Conservation (phyloP, 2,329 filamentous ascomycete species). For the Pseudocercospora cruenta region DNA sequence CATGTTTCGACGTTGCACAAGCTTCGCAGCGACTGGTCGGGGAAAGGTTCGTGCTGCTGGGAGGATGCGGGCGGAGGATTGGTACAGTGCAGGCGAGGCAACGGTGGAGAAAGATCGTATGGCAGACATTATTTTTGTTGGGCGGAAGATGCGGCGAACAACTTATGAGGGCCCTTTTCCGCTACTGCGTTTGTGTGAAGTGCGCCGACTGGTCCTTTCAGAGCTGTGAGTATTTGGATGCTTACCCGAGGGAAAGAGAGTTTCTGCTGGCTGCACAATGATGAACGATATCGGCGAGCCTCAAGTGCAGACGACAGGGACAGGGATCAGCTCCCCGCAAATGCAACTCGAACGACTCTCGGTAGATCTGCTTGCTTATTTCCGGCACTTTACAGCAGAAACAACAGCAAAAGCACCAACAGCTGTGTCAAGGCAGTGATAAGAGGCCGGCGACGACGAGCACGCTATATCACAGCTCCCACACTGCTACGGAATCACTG, state of each 20-base stretch:
- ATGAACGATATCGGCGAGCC: not conserved
- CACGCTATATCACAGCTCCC: not conserved
- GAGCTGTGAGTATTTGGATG: not conserved
- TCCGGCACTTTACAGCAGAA: not conserved
- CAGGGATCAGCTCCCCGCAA: not conserved
- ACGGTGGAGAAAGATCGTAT: constrained; percentile 24
- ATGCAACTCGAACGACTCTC: not conserved
- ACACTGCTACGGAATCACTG: not conserved
- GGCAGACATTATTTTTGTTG: constrained; percentile 29
- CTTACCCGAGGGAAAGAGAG: constrained; percentile 1
- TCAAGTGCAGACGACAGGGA: not conserved
- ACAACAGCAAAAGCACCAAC: not conserved
- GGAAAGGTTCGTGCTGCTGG: constrained; percentile 34
- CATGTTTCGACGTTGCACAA: constrained; percentile 43
- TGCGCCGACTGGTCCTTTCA: not conserved
- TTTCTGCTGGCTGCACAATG: not conserved
- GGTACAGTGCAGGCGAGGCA: constrained; percentile 22
- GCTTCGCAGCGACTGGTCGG: constrained; percentile 37
- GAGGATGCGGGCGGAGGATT: constrained; percentile 23
- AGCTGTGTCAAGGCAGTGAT: not conserved
- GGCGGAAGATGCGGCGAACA: constrained; percentile 9
- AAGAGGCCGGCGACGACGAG: not conserved
- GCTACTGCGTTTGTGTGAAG: not conserved
- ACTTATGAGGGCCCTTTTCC: not conserved
- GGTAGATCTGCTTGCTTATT: not conserved